Evolutionary conservation across 2,329 filamentous ascomycete genomes (phyloP).

Genomic region (Cercospora janseana): DNA sequence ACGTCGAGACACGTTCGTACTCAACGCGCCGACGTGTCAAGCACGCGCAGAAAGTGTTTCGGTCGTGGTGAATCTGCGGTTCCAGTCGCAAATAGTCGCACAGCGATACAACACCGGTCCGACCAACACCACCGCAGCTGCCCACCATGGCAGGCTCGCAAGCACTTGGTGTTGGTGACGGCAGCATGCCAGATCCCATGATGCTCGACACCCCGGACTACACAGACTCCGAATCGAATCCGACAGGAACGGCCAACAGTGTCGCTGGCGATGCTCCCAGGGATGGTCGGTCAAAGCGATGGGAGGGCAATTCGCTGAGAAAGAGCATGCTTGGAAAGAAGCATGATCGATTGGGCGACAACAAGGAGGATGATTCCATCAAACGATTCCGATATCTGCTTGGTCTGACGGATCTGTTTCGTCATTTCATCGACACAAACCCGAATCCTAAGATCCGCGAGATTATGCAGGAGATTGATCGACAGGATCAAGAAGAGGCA

Average conservation of each 20-base stretch:
- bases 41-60: slow-evolving; percentile 16
- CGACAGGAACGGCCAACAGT: slow-evolving; percentile 74
- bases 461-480: slow-evolving; percentile 90
- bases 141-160: slow-evolving; percentile 29
- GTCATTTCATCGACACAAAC: slow-evolving; percentile 98
- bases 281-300: slow-evolving; percentile 81
- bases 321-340: slow-evolving; percentile 94
- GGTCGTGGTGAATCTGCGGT: slow-evolving; percentile 5
- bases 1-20: slow-evolving; percentile 1
- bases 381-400: slow-evolving; percentile 91
- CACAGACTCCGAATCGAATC: slow-evolving; percentile 65
- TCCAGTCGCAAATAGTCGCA: slow-evolving; percentile 20
- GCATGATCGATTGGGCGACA: slow-evolving; percentile 85
- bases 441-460: slow-evolving; percentile 92
- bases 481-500: slow-evolving; percentile 74
- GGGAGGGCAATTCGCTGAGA: slow-evolving; percentile 83
- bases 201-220: slow-evolving; percentile 62
- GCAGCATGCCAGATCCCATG: slow-evolving; percentile 33
- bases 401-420: slow-evolving; percentile 92
- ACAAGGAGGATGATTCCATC: slow-evolving; percentile 95
- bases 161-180: slow-evolving; percentile 34
- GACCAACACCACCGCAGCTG: not conserved
- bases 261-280: slow-evolving; percentile 68
- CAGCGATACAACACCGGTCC: slow-evolving; percentile 1
- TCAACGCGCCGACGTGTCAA: slow-evolving; percentile 8